Base-by-base conservation (phyloP, 2,329 filamentous ascomycete genomes). In the Fusarium sp. region DNA sequence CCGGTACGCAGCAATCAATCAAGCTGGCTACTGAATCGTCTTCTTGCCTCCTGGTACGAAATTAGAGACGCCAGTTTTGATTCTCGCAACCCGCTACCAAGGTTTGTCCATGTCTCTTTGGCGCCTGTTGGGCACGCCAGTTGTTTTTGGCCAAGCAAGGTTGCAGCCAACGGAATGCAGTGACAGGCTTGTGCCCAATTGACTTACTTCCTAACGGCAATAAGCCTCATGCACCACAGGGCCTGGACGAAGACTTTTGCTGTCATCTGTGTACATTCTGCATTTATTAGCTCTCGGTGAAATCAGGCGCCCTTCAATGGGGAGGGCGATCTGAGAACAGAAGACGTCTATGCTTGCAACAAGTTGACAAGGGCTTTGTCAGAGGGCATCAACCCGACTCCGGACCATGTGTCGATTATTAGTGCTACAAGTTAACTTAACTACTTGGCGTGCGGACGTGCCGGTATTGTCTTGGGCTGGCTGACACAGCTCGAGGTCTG, bases 321-420 rank as follows among this genome's bases (percentile, higher is more conserved):
- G 30, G 35, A 55, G 47, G 51, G 32, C 45, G 39, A 36, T 50
- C 22, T 28, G 47, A 57, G 61, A 61, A 56, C 42, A 72, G 59
- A 68, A 64, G 54, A 70, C 35, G 14, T 18, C 44, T n/a, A 66
- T 68, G 62, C 62, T 63, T 72, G 67, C 63, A 66, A 53, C 26
- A 45, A 60, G 39, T 38, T 41, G 51, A 58, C 68, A 66, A 73
- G 64, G 66, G 50, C 72, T 55, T 63, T 70, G 44, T 56, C 36
- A 41, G 58, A 53, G 56, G 54, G 63, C 60, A 58, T 64, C 58
- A 65, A 73, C 51, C 57, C 48, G 32, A 48, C 63, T 18, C 38
- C 45, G 62, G 53, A 70, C 64, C 74, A 77, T 72, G 74, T 75
- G 75, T 70, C 60, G 74, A 76, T 76, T 77, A 41, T 53, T 67